Base-by-base conservation (phyloP, 805 yeast genomes). In the Metschnikowia proteae region DNA sequence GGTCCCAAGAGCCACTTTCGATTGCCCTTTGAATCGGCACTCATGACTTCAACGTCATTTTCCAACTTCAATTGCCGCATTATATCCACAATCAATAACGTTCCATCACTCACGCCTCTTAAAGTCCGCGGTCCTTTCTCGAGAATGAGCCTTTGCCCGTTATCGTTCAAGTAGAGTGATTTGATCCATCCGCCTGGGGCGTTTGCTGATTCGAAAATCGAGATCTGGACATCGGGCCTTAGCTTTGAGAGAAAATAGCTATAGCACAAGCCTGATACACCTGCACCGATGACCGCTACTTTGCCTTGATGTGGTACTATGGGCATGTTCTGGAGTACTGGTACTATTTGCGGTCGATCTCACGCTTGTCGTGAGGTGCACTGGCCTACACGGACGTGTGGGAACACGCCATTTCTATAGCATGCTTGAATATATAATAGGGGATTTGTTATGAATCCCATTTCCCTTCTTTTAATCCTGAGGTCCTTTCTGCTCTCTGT, bases 121-220 rank as follows among this genome's bases (percentile, higher is more conserved):
- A 94, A 69, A 0, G 98, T 94, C 43, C 98, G 71, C 0, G 99
- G 98, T 0, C 98, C 99, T 53, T 84, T 85, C 59, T 94, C 98
- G 29, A 88, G 64, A 3, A 74, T 50, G 0, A 76, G 63, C 2
- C 56, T 54, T 5, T 58, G 56, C 8, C 55, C 58, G 17, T 51
- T 57, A 4, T 60, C 70, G 27, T 58, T 58, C 60, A 71, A 42
- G 10, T 53, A 56, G 49, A 78, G 70, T 1, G 89, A 76, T 38
- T 76, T 66, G 60, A 92, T 86, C 78, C 86, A 91, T 0, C 99
- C 99, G 10, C 97, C 97, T 4, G 80, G 66, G 35, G 81, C 68
- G 0, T 59, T 47, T 1, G 73, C 53, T 13, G 75, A 61, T 53
- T 92, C 98, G 49, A 76, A 78, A 0, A 92, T 60, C 1, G 79